phyloP scores from a whole-genome alignment of 1,139 yeast species.

The Candida pseudocylindracea region DNA sequence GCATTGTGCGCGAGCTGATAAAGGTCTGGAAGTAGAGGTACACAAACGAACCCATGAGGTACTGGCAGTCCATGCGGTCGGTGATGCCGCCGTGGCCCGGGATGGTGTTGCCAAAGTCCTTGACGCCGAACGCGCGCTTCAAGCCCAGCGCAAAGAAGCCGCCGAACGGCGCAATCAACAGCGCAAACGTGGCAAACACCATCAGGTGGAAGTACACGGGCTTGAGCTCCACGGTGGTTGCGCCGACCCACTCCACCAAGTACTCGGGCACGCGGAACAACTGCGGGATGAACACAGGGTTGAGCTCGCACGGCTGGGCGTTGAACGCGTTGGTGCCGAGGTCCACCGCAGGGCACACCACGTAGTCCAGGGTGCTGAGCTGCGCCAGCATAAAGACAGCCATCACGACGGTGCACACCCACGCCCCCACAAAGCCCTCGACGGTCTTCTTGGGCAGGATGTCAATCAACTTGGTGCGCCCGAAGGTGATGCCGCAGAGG shows the following conservation, averaged over 20 bases:
- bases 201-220: conserved; percentile 85
- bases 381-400: conserved; percentile 45
- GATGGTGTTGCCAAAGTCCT: conserved; percentile 80
- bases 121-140: conserved; percentile 90
- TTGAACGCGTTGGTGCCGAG: conserved; percentile 31
- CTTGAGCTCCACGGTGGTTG: conserved; percentile 15
- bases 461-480: conserved; percentile 76
- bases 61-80: conserved; percentile 95
- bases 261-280: conserved; percentile 54
- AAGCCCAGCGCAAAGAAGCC: conserved; percentile 96
- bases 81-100: conserved; percentile 99
- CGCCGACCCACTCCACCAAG: conserved; percentile 21
- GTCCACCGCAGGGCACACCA: conserved; percentile 70
- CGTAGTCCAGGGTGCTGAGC: conserved; percentile 42
- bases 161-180: conserved; percentile 95
- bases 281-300: conserved; percentile 73
- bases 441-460: conserved; percentile 94
- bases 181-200: conserved; percentile 80
- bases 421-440: conserved; percentile 95
- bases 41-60: conserved; percentile 89
- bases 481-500: conserved; percentile 91
- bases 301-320: conserved; percentile 47
- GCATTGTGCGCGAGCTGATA: conserved; percentile 49
- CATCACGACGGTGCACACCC: conserved; percentile 76
- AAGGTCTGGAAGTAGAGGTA: conserved; percentile 86